Evolutionary conservation across 495 filamentous ascomycete species (phyloP).

Genomic region (Chlorociboria aeruginascens): DNA sequence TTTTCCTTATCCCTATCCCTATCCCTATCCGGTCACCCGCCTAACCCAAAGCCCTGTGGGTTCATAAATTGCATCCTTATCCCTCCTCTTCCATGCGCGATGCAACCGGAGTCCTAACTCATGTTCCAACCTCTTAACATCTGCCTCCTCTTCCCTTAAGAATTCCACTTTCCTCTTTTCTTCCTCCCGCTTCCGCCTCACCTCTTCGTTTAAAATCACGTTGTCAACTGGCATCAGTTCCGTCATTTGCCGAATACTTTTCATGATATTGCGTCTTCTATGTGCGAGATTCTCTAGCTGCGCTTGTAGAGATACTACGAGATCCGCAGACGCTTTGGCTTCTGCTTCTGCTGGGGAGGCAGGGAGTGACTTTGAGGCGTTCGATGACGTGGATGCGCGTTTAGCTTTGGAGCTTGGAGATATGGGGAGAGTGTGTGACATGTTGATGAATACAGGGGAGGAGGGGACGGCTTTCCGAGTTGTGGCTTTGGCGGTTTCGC

Average conservation of each 20-base stretch:
- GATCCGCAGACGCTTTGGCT: constrained; percentile 32
- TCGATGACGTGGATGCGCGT: constrained; percentile 6
- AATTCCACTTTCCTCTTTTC: constrained; percentile 62
- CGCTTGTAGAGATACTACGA: constrained; percentile 54
- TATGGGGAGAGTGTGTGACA: not conserved
- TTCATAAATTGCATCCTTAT: constrained; percentile 50
- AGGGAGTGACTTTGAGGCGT: constrained; percentile 40
- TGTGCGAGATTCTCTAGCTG: constrained; percentile 51
- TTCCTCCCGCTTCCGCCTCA: constrained; percentile 40
- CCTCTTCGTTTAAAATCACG: constrained; percentile 31
- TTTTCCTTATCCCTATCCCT: too few species aligned
- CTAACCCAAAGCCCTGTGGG: constrained; percentile 73
- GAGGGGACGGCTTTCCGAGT: constrained; percentile 14
- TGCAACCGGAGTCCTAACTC: constrained; percentile 77
- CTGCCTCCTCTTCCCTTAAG: constrained; percentile 62
- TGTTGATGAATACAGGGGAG: constrained; percentile 17
- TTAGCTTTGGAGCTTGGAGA: not conserved
- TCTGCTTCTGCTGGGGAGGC: constrained; percentile 43
- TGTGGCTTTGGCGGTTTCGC: not conserved
- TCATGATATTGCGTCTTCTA: constrained; percentile 58
- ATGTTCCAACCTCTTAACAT: constrained; percentile 71
- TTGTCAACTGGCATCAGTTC: constrained; percentile 45
- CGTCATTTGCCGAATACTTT: constrained; percentile 61
- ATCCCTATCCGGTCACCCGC: constrained; percentile 37
- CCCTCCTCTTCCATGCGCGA: constrained; percentile 63